Evolutionary conservation across 305 asterid species (phyloP), one percentile per base, ranked within the genome.

Genomic region (Vinca major): DNA sequence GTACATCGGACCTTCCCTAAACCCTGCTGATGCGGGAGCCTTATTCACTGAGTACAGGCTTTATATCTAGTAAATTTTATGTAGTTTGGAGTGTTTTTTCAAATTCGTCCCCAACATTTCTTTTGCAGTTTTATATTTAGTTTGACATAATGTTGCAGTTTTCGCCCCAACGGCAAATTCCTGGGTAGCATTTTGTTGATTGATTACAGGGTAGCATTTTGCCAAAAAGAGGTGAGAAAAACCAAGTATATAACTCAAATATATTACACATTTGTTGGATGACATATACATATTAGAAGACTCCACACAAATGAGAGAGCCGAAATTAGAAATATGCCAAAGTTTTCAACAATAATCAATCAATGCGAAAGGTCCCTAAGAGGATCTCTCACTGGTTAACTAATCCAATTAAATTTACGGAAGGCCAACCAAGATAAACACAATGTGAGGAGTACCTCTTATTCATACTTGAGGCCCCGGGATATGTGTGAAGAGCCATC

Each of bases 401-500:
- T 78, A 70, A 55, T 68, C 58, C 79, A 72, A 58, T 52, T 51
- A 67, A 77, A 79, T 80, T 77, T 74, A 74, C 78, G 70, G 49
- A 33, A 66, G 52, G 53, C 58, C 85, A 39, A 13, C 21, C 65
- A 72, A 73, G 66, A 33, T 39, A 75, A 76, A 26, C 58, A 74
- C 72, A 75, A 48, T 69, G 12, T 73, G 80, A 63, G 78, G 55
- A 79, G 55, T 73, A 71, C 79, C 80, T 37, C 84, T 82, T 83
- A 82, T 82, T 82, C 79, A 74, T 78, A 76, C 50, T 67, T 72
- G 72, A 63, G 70, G 72, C 77, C 55, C 64, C 33, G 48, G 62
- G 66, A 74, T 56, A 73, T 39, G 58, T 67, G 41, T 47, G 20
- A 36, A 44, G 48, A 21, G 65, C 45, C 8, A 67, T 26, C 26